Percentiles rank a stretch among this genome's conserved stretches.
Evolutionary conservation across 2,329 filamentous ascomycete genomes (phyloP).

Genomic region (Xylaria digitata): DNA sequence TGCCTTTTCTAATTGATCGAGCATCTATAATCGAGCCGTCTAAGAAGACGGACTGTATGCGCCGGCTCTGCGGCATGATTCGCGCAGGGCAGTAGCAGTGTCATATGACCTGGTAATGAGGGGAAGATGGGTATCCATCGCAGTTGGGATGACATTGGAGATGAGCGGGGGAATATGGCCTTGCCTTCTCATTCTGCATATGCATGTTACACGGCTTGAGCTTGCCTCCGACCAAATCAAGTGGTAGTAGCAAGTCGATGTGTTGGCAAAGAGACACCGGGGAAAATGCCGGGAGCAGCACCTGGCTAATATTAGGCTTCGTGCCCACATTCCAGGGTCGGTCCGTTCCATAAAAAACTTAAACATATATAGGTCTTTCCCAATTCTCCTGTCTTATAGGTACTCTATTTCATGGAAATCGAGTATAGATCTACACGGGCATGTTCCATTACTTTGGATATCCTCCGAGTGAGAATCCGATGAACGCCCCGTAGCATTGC

Average conservation of each 20-base stretch:
- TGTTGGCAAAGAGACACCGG: slow-evolving; percentile 31
- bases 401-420: background rate
- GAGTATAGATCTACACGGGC: background rate
- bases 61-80: slow-evolving; percentile 5
- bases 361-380: slow-evolving; percentile 1
- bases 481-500: slow-evolving; percentile 4
- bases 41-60: background rate
- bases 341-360: slow-evolving; percentile 2
- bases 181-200: slow-evolving; percentile 23
- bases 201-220: slow-evolving; percentile 34
- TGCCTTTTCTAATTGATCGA: slow-evolving; percentile 8
- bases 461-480: slow-evolving; percentile 1
- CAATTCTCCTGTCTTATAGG: background rate
- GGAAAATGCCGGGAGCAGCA: slow-evolving; percentile 16
- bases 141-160: slow-evolving; percentile 9
- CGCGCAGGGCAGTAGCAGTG: slow-evolving; percentile 12
- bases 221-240: slow-evolving; percentile 20
- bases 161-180: slow-evolving; percentile 20
- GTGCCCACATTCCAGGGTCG: slow-evolving; percentile 17
- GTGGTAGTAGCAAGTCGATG: slow-evolving; percentile 24
- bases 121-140: slow-evolving; percentile 25
- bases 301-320: slow-evolving; percentile 23
- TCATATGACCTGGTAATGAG: slow-evolving; percentile 30
- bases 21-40: background rate
- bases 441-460: background rate